A percentile compares a stretch with the other conserved stretches of the same genome.
These are phyloP conservation scores for Boletus fagicola DNA, from an alignment of 768 basidiomycete species.

Conservation along the genomic window DNA sequence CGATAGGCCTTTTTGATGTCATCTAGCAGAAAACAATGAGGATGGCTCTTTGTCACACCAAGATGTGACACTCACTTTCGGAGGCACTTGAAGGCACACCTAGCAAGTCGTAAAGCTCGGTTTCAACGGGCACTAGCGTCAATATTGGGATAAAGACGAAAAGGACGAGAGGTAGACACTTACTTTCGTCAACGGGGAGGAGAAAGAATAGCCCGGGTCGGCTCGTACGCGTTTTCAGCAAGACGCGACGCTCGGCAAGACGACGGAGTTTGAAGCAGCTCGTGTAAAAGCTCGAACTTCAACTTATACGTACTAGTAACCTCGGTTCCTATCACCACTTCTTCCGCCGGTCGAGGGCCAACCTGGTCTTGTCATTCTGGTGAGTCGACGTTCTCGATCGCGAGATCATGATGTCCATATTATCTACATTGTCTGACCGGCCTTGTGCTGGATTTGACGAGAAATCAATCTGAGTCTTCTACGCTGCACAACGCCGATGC, in stretches of 20 bases:
- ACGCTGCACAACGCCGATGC: constrained; percentile 12
- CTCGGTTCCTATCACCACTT: neutral
- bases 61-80: constrained; percentile 52
- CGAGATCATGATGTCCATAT: constrained; percentile 54
- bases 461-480: constrained; percentile 26
- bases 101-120: constrained; percentile 83
- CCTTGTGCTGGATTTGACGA: constrained; percentile 51
- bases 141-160: neutral
- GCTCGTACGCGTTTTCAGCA: constrained; percentile 27
- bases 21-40: constrained; percentile 39
- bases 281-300: neutral
- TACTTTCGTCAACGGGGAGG: constrained; percentile 22
- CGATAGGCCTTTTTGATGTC: constrained; percentile 96
- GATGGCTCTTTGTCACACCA: neutral
- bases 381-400: constrained; percentile 18
- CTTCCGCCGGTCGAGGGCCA: neutral
- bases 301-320: neutral
- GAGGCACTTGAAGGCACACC: constrained; percentile 68
- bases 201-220: neutral
- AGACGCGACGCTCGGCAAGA: constrained; percentile 30
- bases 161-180: constrained; percentile 17
- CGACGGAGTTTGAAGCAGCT: constrained; percentile 33
- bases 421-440: constrained; percentile 94
- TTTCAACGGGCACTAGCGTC: constrained; percentile 64
- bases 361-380: constrained; percentile 4